Base-by-base conservation (phyloP, 345 rosid genomes). In the Populus davidiana region DNA sequence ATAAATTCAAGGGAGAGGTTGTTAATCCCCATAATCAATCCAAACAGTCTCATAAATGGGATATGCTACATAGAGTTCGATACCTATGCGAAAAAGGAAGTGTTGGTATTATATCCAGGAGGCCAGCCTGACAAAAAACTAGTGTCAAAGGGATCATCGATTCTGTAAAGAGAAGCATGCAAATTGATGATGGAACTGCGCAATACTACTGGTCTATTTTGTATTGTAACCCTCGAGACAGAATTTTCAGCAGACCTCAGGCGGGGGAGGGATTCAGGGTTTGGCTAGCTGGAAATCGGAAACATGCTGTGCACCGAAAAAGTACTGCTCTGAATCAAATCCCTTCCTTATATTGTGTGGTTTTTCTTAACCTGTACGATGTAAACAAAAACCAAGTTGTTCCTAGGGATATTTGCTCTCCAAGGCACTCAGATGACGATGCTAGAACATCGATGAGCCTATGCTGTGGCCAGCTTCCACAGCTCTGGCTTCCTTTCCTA, bases 81-180 rank as follows among this genome's bases (percentile, higher is more conserved):
- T 78, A 80, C 85, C 50, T 62, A 84, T 61, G 94, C 99, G 0
- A 89, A 86, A 73, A 84, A 98, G 73, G 99, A 92, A 84, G 96
- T 90, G 9, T 92, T 98, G 0, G 96, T 92, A 66, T 84, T 95
- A 36, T 95, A 93, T 82, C 88, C 87, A 9, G 95, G 91, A 44
- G 98, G 94, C 16, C 83, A 73, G 71, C 92, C 88, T 0, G 83
- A 81, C 49, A 79, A 69, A 70, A 86, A 79, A 78, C 85, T 81
- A 2, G 44, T 80, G 44, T 75, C 82, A 59, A 87, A 64, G 35
- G 62, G 83, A 71, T 74, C 62, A n/a, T 93, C 0, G 88, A 91
- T 38, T 95, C 96, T 11, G 70, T 94, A 54, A 91, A 82, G 85
- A 89, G 98, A 89, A 91, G 97, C 87, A 93, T 91, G 99, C 96